Evolutionary conservation across 805 yeast genomes (phyloP).

Genomic region (Myxozyma udenii): DNA sequence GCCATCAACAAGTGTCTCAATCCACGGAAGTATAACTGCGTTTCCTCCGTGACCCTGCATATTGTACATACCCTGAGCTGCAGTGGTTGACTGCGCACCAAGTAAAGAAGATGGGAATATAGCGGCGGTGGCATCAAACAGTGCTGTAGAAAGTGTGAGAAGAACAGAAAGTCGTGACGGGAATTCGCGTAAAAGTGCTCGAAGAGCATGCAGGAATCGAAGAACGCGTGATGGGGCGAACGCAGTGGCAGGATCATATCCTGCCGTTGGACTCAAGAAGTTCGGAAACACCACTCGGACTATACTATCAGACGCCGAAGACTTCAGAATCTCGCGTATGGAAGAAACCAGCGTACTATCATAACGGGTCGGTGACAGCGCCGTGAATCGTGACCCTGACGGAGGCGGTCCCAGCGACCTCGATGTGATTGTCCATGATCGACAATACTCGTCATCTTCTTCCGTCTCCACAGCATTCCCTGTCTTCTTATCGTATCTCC

Average conservation of each 20-base stretch:
- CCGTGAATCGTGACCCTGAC: slow-evolving; percentile 1
- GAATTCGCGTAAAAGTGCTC: slow-evolving; percentile 11
- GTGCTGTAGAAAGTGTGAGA: slow-evolving; percentile 14
- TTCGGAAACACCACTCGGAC: slow-evolving; percentile 17
- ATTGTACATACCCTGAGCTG: neutral
- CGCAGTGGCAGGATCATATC: neutral
- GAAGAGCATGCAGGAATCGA: slow-evolving; percentile 7
- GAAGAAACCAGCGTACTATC: neutral
- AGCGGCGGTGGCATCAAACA: slow-evolving; percentile 9
- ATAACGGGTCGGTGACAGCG: neutral
- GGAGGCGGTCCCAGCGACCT: slow-evolving; percentile 13
- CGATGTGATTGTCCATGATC: slow-evolving; percentile 15
- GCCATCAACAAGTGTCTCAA: slow-evolving; percentile 63
- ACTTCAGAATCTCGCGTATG: neutral
- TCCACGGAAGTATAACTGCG: slow-evolving; percentile 45
- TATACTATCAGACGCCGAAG: neutral
- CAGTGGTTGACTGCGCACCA: neutral
- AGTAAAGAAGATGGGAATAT: neutral
- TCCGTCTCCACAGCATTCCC: neutral
- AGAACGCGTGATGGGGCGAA: slow-evolving; percentile 11
- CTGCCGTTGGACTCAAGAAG: slow-evolving; percentile 17
- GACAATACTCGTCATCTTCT: slow-evolving; percentile 7
- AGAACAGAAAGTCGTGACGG: slow-evolving; percentile 5
- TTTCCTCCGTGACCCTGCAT: slow-evolving; percentile 14
- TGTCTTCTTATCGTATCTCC: slow-evolving; percentile 15